Conservation (phyloP, 2,329 filamentous ascomycete species). For the Ilyonectria robusta region DNA sequence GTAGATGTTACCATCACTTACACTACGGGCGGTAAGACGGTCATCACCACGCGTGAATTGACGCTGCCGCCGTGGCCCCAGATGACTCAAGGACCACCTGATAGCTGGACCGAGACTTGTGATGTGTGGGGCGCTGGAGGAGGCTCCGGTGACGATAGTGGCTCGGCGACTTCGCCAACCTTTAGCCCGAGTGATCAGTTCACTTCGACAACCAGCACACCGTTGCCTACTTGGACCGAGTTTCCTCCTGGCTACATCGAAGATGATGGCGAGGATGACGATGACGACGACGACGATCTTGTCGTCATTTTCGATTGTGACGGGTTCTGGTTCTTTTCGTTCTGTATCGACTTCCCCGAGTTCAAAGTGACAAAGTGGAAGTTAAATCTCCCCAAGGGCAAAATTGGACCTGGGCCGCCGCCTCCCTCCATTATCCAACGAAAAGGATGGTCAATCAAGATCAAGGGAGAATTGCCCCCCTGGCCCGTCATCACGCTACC, state of each 20-base stretch:
- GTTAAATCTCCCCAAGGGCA: not conserved
- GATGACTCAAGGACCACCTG: constrained; percentile 9
- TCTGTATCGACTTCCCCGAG: constrained; percentile 4
- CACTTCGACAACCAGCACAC: constrained; percentile 6
- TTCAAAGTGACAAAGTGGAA: not conserved
- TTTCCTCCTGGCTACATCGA: constrained; percentile 8
- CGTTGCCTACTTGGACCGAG: constrained; percentile 12
- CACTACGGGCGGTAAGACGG: not conserved
- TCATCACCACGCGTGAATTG: constrained; percentile 5
- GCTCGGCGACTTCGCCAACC: not conserved
- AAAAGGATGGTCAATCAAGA: not conserved
- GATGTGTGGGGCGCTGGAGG: too few species aligned
- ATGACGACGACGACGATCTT: not conserved
- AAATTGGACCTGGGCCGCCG: not conserved
- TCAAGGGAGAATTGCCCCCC: constrained; percentile 6
- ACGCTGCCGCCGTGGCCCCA: constrained; percentile 13
- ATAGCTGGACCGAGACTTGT: not conserved
- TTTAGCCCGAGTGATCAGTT: constrained; percentile 3
- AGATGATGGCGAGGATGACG: not conserved
- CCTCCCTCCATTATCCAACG: not conserved
- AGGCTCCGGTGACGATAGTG: not conserved
- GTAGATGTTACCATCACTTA: constrained; percentile 7
- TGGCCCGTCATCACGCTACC: constrained; percentile 11
- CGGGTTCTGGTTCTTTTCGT: constrained; percentile 4
- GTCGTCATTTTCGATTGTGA: too few species aligned